These are phyloP conservation scores for Acanthamoeba comandoni DNA, from an alignment of 208 protist genomes.

Conservation along the genomic window DNA sequence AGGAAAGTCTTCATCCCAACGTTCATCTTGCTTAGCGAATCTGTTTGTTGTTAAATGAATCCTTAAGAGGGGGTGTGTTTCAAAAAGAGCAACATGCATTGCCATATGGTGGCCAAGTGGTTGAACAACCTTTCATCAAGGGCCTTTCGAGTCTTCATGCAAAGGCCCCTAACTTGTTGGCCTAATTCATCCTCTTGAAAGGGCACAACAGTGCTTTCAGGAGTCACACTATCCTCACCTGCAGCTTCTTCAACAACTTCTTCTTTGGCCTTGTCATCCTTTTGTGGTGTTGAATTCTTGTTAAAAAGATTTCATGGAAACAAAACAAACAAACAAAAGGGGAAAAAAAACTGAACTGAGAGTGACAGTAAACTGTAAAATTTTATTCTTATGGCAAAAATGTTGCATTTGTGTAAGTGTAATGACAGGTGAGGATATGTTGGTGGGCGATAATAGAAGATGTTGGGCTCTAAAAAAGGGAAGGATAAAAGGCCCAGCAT, in stretches of 20 bases:
- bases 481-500: no score
- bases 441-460: no score
- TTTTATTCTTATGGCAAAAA: no score
- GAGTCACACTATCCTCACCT: neutral
- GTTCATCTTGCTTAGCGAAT: conserved; percentile 2
- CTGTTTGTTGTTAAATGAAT: neutral
- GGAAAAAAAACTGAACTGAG: no score
- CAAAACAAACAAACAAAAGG: no score
- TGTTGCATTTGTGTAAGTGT: no score
- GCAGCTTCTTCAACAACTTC: neutral
- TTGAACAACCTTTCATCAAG: conserved; percentile 4
- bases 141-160: conserved; percentile 44
- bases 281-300: neutral
- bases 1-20: conserved; percentile 46
- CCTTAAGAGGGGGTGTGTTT: neutral
- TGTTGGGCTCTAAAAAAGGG: no score
- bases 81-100: neutral
- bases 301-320: neutral
- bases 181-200: conserved; percentile 33
- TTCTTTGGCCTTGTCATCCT: neutral
- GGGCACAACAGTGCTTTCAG: neutral
- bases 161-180: conserved; percentile 21
- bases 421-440: no score
- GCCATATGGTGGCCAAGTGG: neutral
- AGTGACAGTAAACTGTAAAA: no score